A percentile compares a stretch with the other conserved stretches of the same genome.
Evolutionary conservation across 257 asterid species (phyloP).

Genomic region (Solanum clarkiae): DNA sequence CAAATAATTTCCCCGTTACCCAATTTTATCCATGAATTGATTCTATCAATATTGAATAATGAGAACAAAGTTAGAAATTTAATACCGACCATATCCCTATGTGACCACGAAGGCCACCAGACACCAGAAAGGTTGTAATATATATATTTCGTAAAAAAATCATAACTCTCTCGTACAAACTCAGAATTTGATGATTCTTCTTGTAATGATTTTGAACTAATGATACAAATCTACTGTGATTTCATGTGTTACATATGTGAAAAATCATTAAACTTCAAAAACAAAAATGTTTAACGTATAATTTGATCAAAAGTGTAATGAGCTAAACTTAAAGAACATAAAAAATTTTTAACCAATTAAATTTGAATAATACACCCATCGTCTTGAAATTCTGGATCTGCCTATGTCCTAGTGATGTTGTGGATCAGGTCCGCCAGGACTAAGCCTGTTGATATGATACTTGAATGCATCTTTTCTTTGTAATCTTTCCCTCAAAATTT

Average conservation of each 20-base stretch:
- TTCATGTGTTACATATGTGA: not conserved
- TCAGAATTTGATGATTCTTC: no score
- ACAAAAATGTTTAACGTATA: not conserved
- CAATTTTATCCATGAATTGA: no score
- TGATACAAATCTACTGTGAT: no score
- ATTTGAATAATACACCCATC: not conserved
- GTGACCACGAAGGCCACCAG: no score
- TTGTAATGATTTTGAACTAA: no score
- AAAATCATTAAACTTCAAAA: not conserved
- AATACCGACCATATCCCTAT: no score
- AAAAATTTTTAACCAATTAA: not conserved
- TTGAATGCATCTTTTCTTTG: not conserved
- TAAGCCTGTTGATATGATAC: not conserved
- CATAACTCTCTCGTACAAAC: no score
- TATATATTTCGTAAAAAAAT: no score
- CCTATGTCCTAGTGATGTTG: not conserved
- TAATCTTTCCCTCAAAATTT: not conserved
- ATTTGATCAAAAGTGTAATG: not conserved
- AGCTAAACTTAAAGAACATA: not conserved
- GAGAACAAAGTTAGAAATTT: no score
- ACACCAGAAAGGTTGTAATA: no score
- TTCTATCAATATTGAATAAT: no score
- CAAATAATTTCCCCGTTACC: no score
- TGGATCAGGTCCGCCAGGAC: not conserved
- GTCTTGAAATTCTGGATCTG: not conserved